Conservation (phyloP, 495 filamentous ascomycete species). For the Annulohypoxylon moriforme region DNA sequence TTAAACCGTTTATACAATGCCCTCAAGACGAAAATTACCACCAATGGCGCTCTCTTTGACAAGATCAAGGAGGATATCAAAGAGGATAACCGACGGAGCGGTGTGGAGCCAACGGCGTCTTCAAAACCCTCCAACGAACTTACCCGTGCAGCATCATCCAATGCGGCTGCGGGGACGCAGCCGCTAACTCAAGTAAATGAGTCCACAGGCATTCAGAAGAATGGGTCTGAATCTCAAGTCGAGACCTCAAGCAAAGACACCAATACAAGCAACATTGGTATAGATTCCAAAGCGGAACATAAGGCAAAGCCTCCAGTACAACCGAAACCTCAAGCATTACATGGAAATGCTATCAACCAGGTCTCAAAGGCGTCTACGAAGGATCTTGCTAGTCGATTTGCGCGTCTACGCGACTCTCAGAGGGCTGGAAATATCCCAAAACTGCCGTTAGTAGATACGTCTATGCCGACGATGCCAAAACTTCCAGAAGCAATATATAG, state of each 20-base stretch:
- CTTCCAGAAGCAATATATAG: slow-evolving; percentile 88
- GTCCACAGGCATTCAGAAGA: slow-evolving; percentile 12
- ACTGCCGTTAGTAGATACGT: slow-evolving; percentile 65
- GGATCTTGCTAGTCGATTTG: slow-evolving; percentile 68
- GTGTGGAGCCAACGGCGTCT: slow-evolving; percentile 53
- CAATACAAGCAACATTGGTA: not conserved
- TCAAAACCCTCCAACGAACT: slow-evolving; percentile 14
- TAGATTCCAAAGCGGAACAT: not conserved
- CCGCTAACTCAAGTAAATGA: slow-evolving; percentile 15
- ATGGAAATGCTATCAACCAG: slow-evolving; percentile 63
- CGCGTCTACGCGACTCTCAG: slow-evolving; percentile 60
- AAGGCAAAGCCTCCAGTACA: slow-evolving; percentile 64
- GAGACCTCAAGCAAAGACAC: not conserved
- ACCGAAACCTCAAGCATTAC: slow-evolving; percentile 72
- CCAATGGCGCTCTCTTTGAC: slow-evolving; percentile 58
- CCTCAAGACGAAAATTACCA: slow-evolving; percentile 61
- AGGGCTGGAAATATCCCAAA: slow-evolving; percentile 32
- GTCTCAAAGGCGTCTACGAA: slow-evolving; percentile 40
- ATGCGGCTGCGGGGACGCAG: slow-evolving; percentile 9
- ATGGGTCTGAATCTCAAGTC: not conserved
- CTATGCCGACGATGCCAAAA: slow-evolving; percentile 70
- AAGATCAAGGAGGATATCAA: slow-evolving; percentile 74
- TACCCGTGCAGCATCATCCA: not conserved
- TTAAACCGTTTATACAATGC: slow-evolving; percentile 61
- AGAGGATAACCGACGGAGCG: slow-evolving; percentile 70